A percentile compares a stretch with the other conserved stretches of the same genome.
These are phyloP conservation scores for Alternaria panax DNA, from an alignment of 2,329 filamentous ascomycete species.

Conservation along the genomic window DNA sequence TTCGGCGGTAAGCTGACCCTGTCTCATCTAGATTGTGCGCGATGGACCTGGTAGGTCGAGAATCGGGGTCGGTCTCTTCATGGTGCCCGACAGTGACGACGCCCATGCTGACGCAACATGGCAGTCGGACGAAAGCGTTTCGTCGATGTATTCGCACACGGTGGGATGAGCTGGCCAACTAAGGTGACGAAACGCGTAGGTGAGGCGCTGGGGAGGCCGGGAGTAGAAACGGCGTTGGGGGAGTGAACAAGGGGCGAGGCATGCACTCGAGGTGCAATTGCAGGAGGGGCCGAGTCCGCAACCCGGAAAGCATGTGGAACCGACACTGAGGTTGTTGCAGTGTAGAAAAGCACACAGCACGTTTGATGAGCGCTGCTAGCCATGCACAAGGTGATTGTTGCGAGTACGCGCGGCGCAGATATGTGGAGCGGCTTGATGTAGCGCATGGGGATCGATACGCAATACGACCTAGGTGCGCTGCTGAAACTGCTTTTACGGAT, in stretches of 20 bases:
- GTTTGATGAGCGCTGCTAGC: conserved; percentile 11
- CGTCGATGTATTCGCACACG: not conserved
- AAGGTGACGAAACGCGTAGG: not conserved
- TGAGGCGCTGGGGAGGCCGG: not conserved
- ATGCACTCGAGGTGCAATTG: not conserved
- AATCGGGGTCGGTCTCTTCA: not conserved
- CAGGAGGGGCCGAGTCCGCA: conserved; percentile 1
- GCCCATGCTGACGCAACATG: not conserved
- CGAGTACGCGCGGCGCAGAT: conserved; percentile 15
- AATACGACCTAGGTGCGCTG: conserved; percentile 13
- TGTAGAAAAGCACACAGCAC: conserved; percentile 6
- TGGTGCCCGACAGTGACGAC: not conserved
- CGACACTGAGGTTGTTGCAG: not conserved
- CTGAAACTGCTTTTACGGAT: conserved; percentile 7
- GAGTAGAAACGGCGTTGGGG: not conserved
- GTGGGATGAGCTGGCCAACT: not conserved
- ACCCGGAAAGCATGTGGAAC: not conserved
- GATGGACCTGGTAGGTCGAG: not conserved
- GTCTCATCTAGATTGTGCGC: not conserved
- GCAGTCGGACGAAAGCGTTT: not conserved
- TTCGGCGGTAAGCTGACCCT: conserved; percentile 2
- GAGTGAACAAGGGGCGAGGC: not conserved
- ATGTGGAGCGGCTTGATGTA: conserved; percentile 10
- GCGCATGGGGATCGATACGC: conserved; percentile 12
- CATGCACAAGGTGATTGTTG: conserved; percentile 11